Percentiles rank a stretch among this genome's conserved stretches.
Evolutionary conservation across 1,284 basidiomycete genomes (phyloP).

Genomic region (Waitea zeae): DNA sequence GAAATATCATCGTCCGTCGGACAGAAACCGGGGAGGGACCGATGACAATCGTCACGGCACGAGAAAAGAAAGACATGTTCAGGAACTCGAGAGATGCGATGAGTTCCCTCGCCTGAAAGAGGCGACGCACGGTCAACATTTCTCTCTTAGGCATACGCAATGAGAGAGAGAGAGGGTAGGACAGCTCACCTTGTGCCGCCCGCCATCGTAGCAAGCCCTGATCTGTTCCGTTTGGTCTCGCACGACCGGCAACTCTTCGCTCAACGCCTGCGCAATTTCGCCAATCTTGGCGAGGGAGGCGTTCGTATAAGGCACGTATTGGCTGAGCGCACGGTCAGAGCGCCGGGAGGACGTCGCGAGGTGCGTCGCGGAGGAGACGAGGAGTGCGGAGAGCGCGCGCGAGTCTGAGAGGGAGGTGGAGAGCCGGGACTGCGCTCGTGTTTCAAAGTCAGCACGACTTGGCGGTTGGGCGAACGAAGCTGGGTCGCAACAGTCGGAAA

Average conservation of each 20-base stretch:
- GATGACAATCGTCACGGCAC: background rate
- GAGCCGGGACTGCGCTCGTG: background rate
- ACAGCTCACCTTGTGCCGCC: no score
- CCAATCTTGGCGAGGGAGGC: background rate
- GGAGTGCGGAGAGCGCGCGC: background rate
- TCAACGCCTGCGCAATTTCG: background rate
- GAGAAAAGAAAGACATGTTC: background rate
- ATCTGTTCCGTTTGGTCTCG: background rate
- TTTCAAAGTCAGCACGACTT: no score
- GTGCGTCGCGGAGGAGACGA: background rate
- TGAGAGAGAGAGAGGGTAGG: no score
- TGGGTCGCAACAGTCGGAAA: no score
- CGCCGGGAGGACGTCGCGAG: background rate
- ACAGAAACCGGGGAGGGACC: background rate
- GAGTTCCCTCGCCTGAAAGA: background rate
- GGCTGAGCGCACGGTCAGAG: background rate
- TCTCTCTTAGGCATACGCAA: no score
- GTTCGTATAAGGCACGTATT: background rate
- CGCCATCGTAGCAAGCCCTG: background rate
- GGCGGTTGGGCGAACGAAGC: constrained; percentile 12
- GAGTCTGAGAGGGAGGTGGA: background rate
- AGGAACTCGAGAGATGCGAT: background rate
- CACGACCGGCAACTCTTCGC: background rate
- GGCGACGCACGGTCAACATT: no score
- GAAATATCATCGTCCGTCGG: background rate